Evolutionary conservation across 2,329 filamentous ascomycete species (phyloP).

Genomic region (Apiospora saccharicola): DNA sequence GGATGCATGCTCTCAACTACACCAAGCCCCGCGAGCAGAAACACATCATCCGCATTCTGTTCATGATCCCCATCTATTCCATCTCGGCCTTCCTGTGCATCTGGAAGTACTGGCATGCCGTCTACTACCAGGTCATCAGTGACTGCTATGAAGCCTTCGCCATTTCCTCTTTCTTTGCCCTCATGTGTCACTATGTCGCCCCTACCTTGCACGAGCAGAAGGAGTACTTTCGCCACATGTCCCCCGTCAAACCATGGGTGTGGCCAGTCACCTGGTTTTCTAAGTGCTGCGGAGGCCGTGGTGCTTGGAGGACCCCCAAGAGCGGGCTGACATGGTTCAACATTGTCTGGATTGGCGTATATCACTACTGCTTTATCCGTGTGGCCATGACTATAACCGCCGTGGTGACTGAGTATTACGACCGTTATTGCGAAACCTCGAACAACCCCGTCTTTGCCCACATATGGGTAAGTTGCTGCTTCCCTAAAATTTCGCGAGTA

Average conservation of each 20-base stretch:
- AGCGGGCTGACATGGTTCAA: constrained; percentile 93
- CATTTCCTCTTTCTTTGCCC: constrained; percentile 84
- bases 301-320: constrained; percentile 75
- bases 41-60: constrained; percentile 84
- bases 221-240: constrained; percentile 76
- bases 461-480: constrained; percentile 69
- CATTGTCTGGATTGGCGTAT: constrained; percentile 81
- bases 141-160: constrained; percentile 92
- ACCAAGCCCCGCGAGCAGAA: constrained; percentile 67
- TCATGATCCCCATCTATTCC: constrained; percentile 87
- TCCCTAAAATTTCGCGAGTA: constrained; percentile 27
- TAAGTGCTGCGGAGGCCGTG: constrained; percentile 73
- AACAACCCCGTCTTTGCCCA: constrained; percentile 82
- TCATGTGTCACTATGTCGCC: constrained; percentile 82
- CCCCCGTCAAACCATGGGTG: constrained; percentile 75
- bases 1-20: constrained; percentile 66
- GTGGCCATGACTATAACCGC: constrained; percentile 82
- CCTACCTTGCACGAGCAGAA: constrained; percentile 83
- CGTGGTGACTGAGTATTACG: constrained; percentile 73
- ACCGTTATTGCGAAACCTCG: constrained; percentile 79
- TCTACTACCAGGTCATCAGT: constrained; percentile 82
- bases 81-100: constrained; percentile 77
- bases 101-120: constrained; percentile 76
- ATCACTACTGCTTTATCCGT: constrained; percentile 86
- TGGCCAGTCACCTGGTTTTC: constrained; percentile 75